A percentile compares a stretch with the other conserved stretches of the same genome.
Conservation (phyloP, 257 asterid species). For the Salvia rosmarinus region DNA sequence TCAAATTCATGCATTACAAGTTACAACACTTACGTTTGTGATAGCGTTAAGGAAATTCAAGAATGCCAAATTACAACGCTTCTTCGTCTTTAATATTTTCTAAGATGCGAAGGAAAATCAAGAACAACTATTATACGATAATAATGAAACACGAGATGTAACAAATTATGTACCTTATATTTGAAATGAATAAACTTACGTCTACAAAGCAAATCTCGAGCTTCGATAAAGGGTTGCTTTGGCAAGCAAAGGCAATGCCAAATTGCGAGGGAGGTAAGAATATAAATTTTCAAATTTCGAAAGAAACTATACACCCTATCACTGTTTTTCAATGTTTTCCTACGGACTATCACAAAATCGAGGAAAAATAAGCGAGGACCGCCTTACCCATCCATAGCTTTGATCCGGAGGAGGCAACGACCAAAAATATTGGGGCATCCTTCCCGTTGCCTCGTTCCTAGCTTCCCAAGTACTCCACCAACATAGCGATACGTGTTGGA, state of each 20-base stretch:
- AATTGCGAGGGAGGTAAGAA: background rate
- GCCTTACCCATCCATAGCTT: constrained; percentile 45
- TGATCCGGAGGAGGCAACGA: constrained; percentile 63
- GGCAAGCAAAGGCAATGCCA: background rate
- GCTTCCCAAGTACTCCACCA: constrained; percentile 99
- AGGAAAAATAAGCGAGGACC: constrained; percentile 1
- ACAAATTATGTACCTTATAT: constrained; percentile 16
- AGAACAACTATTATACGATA: background rate
- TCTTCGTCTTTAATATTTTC: background rate
- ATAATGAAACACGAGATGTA: background rate
- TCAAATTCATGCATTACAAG: no score
- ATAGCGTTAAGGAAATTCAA: no score
- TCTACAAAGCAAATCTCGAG: background rate
- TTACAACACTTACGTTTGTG: no score
- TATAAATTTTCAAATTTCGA: constrained; percentile 11
- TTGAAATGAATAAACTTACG: background rate
- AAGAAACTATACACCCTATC: constrained; percentile 37
- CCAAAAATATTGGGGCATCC: constrained; percentile 93
- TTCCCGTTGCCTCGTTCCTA: constrained; percentile 73
- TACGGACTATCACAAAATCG: constrained; percentile 19
- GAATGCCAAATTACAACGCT: no score
- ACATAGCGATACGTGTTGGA: constrained; percentile 55
- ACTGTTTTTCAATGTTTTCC: constrained; percentile 31
- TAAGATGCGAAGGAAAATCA: background rate
- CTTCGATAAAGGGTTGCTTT: background rate